Conservation (phyloP, 495 filamentous ascomycete species). For the Lasiosphaeriaceae sp. region DNA sequence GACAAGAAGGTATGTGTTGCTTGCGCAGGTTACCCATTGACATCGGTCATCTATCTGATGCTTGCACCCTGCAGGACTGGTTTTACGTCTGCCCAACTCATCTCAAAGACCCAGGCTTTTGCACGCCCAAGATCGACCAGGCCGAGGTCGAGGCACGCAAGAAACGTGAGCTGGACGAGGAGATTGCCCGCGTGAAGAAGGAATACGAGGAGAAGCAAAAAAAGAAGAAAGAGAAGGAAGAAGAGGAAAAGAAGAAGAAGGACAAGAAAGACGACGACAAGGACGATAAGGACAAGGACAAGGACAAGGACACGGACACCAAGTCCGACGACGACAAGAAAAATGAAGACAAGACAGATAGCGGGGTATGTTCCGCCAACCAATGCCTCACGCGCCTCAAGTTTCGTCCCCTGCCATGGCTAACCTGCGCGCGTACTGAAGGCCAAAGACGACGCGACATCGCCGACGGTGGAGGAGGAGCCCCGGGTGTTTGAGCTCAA, state of each 20-base stretch:
- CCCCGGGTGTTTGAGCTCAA: conserved; percentile 83
- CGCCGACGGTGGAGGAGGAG: conserved; percentile 49
- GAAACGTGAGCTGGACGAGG: conserved; percentile 66
- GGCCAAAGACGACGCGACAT: conserved; percentile 33
- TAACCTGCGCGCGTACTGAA: background rate
- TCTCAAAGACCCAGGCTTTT: conserved; percentile 79
- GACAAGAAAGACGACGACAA: conserved; percentile 51
- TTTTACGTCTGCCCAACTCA: conserved; percentile 88
- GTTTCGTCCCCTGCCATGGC: conserved; percentile 39
- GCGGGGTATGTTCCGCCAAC: background rate
- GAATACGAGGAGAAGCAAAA: conserved; percentile 74
- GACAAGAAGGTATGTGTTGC: conserved; percentile 69
- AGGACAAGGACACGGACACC: conserved; percentile 26
- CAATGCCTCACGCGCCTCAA: background rate
- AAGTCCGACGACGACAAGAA: conserved; percentile 25
- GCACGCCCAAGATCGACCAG: conserved; percentile 72
- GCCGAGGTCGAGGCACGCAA: conserved; percentile 68
- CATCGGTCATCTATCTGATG: conserved; percentile 14
- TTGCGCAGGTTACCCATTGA: background rate
- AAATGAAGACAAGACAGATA: conserved; percentile 53
- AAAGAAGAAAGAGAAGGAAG: conserved; percentile 50
- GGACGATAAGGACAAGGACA: conserved; percentile 52
- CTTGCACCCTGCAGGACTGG: conserved; percentile 63
- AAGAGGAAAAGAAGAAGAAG: conserved; percentile 38
- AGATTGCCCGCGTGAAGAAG: conserved; percentile 67